Evolutionary conservation across 768 basidiomycete species (phyloP).

Genomic region (Lentinula sp.): DNA sequence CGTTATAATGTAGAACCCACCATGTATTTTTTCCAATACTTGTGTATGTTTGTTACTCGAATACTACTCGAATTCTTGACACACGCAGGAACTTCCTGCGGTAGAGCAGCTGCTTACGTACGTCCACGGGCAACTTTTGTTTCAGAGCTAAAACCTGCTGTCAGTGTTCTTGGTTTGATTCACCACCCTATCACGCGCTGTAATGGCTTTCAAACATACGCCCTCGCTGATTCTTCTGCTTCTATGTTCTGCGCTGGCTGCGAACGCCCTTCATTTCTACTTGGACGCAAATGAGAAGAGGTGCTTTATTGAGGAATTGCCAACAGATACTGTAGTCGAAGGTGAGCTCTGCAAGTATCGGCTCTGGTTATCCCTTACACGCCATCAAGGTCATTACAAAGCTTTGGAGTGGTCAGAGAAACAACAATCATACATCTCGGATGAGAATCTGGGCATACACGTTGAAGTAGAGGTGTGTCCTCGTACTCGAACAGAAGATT

Average conservation of each 20-base stretch:
- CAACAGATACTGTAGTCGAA: conserved; percentile 92
- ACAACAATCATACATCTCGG: conserved; percentile 57
- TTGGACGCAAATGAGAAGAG: conserved; percentile 89
- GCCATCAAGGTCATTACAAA: conserved; percentile 76
- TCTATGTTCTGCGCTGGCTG: conserved; percentile 35
- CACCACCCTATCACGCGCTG: too few relatives aligned
- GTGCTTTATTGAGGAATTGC: conserved; percentile 96
- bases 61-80: too few relatives aligned
- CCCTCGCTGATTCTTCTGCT: conserved; percentile 17
- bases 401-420: conserved; percentile 88
- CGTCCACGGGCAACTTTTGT: neutral
- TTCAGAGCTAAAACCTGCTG: neutral
- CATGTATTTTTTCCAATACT: neutral
- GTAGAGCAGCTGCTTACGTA: neutral
- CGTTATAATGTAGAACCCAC: neutral
- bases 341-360: conserved; percentile 36
- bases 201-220: neutral
- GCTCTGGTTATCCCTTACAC: conserved; percentile 4
- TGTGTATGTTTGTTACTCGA: too few relatives aligned
- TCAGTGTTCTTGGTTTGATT: neutral
- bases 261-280: conserved; percentile 91
- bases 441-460: conserved; percentile 79
- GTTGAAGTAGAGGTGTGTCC: conserved; percentile 82
- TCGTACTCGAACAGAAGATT: neutral
- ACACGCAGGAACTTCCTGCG: too few relatives aligned